Percentiles rank a stretch among this genome's conserved stretches.
Conservation (phyloP, 371 early-diverging fungal species). For the Caulochytrium protostelioides region DNA sequence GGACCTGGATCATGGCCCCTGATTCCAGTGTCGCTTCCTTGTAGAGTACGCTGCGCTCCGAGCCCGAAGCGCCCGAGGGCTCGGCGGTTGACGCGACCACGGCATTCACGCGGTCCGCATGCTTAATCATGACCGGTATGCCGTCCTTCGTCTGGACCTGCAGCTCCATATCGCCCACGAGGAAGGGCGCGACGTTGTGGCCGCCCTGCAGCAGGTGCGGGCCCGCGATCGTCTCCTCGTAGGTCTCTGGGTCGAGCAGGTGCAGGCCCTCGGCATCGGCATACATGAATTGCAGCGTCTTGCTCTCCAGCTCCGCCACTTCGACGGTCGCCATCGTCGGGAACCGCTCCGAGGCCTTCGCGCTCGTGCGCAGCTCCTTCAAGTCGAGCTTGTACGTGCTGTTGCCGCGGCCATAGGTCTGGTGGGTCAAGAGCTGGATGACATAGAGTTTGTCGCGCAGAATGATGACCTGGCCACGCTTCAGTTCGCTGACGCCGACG, state of each 20-base stretch:
- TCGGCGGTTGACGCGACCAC: constrained; percentile 9
- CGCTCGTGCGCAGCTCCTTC: constrained; percentile 25
- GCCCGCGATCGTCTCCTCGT: constrained; percentile 28
- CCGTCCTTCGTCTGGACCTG: constrained; percentile 24
- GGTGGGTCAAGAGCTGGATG: constrained; percentile 5
- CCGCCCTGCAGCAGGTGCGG: background rate
- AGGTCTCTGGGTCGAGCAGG: constrained; percentile 41
- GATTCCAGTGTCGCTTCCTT: constrained; percentile 47
- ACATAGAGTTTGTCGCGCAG: constrained; percentile 8
- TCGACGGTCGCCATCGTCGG: constrained; percentile 38
- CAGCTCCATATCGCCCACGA: constrained; percentile 28
- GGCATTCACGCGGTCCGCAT: constrained; percentile 27
- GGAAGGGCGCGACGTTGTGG: constrained; percentile 16
- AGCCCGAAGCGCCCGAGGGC: too few species aligned
- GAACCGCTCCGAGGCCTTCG: constrained; percentile 38
- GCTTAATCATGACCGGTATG: constrained; percentile 25
- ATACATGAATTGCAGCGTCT: constrained; percentile 49
- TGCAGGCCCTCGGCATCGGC: constrained; percentile 32
- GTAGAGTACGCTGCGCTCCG: constrained; percentile 43
- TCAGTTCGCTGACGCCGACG: constrained; percentile 7
- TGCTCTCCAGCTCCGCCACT: constrained; percentile 38
- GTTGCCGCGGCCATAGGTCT: constrained; percentile 14
- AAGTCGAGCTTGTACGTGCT: constrained; percentile 37
- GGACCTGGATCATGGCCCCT: constrained; percentile 47
- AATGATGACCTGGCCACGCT: constrained; percentile 6